Base-by-base conservation (phyloP, 768 basidiomycete species). In the Tulasnella sp. region DNA sequence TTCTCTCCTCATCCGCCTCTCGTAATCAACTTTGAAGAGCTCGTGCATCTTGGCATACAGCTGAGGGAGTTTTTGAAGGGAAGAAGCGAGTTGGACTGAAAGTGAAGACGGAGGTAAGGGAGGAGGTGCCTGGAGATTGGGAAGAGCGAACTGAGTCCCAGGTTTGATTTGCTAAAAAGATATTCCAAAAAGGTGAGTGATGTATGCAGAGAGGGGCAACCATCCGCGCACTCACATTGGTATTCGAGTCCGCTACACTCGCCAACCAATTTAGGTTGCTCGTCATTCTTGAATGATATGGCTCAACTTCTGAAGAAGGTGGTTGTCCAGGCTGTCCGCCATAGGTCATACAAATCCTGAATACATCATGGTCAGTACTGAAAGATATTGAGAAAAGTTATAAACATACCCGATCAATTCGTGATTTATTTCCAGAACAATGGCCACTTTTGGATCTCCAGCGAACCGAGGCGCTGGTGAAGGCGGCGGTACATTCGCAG, bases 321-420 rank as follows among this genome's bases (percentile, higher is more conserved):
- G 37, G 48, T 42, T 25, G 13, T 19, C 28, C 37, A 15, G 37
- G 3, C 12, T n/a, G 16, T n/a, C 43, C 22, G 7, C 25, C 15
- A 27, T 43, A 51, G 6, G 48, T 39, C 3, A 49, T 37, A 20
- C 48, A 49, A 37, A 49, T 37, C 35, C 48, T 49, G 24, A 7
- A 49, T 25, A 19, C 13, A 29, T 29, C 35, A 37, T 16, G 34
- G 19, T 49, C 15, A 49, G 25, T n/a, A 39, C 8, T 25, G 3
- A 27, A 45, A 2, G 5, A 4, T 5, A 39, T 25, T 12, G 6
- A 15, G 13, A 22, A 20, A 33, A 29, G 48, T 27, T 41, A 24
- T n/a, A 9, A 9, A 41, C 35, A 16, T 25, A 49, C 48, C 41
- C 41, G 48, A 49, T 39, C 12, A 49, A 31, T 39, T 49, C 22